phyloP scores from a whole-genome alignment of 345 rosid species.

The Linum trigynum region DNA sequence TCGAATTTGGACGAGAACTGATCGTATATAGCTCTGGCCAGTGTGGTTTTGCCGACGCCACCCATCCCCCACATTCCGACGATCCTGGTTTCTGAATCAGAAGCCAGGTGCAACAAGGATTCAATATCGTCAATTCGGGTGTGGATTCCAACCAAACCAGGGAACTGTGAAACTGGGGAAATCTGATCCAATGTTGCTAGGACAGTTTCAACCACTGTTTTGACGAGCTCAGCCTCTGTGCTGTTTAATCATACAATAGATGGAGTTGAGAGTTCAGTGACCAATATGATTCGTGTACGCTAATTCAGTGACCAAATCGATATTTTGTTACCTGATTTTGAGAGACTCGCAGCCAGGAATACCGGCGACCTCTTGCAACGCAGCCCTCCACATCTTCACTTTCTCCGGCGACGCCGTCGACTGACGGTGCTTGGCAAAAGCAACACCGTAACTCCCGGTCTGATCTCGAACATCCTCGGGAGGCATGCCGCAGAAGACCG shows the following conservation, averaged over 20 bases:
- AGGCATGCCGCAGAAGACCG: neutral
- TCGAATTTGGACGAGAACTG: neutral
- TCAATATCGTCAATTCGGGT: neutral
- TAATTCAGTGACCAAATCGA: neutral
- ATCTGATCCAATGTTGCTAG: neutral
- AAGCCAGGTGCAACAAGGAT: neutral
- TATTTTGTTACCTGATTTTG: neutral
- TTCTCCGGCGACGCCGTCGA: neutral
- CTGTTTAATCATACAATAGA: neutral
- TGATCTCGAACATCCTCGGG: neutral
- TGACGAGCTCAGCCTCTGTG: neutral
- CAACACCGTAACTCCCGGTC: neutral
- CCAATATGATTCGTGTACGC: neutral
- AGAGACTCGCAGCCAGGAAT: neutral
- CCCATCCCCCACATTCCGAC: slow-evolving; percentile 4
- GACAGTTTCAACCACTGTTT: neutral
- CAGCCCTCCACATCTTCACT: neutral
- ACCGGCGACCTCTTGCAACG: neutral
- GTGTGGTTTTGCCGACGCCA: neutral
- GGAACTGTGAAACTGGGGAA: neutral
- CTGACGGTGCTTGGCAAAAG: neutral
- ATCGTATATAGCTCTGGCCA: neutral
- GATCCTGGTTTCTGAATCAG: neutral
- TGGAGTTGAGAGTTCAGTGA: neutral
- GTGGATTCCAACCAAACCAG: neutral